A percentile compares a stretch with the other conserved stretches of the same genome.
Conservation (phyloP, 306 rosid genomes). For the Macrotyloma uniflorum region DNA sequence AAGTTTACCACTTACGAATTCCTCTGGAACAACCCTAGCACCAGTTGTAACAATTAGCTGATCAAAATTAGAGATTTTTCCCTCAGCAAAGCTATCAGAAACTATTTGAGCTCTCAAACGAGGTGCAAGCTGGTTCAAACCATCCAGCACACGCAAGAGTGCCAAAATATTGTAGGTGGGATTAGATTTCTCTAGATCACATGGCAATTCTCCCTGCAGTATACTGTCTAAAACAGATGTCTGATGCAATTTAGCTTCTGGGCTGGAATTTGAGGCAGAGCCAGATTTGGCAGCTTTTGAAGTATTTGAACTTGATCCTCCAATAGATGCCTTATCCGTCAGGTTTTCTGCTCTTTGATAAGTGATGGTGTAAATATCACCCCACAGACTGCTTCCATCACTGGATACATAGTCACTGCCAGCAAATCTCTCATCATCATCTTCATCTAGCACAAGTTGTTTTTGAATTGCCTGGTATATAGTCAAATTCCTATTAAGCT, state of each 20-base stretch:
- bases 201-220: constrained; percentile 86
- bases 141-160: constrained; percentile 77
- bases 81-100: constrained; percentile 71
- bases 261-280: constrained; percentile 53
- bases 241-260: constrained; percentile 62
- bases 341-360: constrained; percentile 82
- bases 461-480: constrained; percentile 90
- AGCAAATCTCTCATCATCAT: constrained; percentile 85
- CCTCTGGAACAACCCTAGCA: constrained; percentile 65
- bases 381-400: constrained; percentile 93
- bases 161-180: constrained; percentile 83
- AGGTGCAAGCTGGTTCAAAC: constrained; percentile 90
- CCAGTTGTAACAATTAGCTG: constrained; percentile 59
- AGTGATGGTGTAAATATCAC: constrained; percentile 82
- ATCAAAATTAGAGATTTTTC: constrained; percentile 56
- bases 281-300: constrained; percentile 64
- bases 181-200: constrained; percentile 84
- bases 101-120: constrained; percentile 68
- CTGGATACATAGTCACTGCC: constrained; percentile 70
- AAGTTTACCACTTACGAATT: constrained; percentile 80
- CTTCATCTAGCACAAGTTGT: constrained; percentile 87
- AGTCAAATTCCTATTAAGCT: constrained; percentile 83
- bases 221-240: constrained; percentile 80
- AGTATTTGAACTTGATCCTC: constrained; percentile 60
- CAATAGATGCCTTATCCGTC: constrained; percentile 58